These are phyloP conservation scores for Amphibolis antarctica DNA, from an alignment of 106 monocot genomes.

Conservation along the genomic window DNA sequence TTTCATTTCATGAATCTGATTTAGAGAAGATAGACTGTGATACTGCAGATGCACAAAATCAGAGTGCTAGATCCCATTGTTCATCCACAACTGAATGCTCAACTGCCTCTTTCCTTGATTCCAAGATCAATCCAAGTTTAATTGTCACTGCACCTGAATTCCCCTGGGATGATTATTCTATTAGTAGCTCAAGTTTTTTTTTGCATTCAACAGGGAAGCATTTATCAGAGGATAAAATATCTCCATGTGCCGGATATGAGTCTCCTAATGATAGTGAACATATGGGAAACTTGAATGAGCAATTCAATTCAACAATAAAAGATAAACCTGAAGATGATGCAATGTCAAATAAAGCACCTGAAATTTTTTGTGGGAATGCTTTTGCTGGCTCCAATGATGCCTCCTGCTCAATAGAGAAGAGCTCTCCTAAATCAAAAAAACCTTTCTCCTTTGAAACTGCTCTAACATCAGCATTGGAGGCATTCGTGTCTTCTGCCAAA, in stretches of 20 bases:
- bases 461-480: conserved; percentile 53
- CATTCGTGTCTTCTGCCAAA: conserved; percentile 35
- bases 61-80: background rate
- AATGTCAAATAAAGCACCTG: background rate
- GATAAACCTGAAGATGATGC: background rate
- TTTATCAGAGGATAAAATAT: conserved; percentile 2
- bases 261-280: background rate
- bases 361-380: background rate
- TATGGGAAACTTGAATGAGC: background rate
- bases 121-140: conserved; percentile 18
- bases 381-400: background rate
- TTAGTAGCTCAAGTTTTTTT: conserved; percentile 12
- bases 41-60: background rate
- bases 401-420: background rate
- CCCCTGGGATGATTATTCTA: conserved; percentile 31
- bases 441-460: conserved; percentile 36
- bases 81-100: conserved; percentile 2
- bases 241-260: background rate
- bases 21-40: conserved; percentile 7
- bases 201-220: conserved; percentile 6
- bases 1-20: conserved; percentile 20
- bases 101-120: background rate
- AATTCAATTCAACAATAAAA: background rate
- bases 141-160: conserved; percentile 57
- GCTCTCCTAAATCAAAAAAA: conserved; percentile 6